phyloP scores from a whole-genome alignment of 2,329 filamentous ascomycete species.

The Curvularia sp. region DNA sequence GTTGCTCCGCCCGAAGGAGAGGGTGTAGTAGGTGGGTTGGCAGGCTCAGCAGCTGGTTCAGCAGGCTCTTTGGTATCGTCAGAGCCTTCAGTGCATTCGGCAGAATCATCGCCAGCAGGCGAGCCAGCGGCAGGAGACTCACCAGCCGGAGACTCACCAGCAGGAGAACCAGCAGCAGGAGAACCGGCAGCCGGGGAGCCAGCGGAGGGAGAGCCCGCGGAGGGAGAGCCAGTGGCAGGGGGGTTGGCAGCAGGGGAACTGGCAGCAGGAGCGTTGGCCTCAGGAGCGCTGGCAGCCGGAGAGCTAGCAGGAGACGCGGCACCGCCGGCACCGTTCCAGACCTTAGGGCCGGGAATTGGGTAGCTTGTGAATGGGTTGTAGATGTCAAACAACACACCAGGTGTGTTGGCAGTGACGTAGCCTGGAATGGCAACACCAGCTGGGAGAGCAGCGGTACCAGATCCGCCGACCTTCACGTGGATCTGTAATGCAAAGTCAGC shows the following conservation, averaged over 20 bases:
- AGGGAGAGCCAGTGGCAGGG: slow-evolving; percentile 11
- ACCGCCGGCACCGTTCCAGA: slow-evolving; percentile 43
- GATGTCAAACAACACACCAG: slow-evolving; percentile 53
- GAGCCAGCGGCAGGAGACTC: too few relatives aligned
- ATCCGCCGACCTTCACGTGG: slow-evolving; percentile 50
- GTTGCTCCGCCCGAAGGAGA: slow-evolving; percentile 30
- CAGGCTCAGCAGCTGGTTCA: background rate
- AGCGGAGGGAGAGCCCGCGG: slow-evolving; percentile 5
- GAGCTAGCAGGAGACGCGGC: slow-evolving; percentile 11
- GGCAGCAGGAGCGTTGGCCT: slow-evolving; percentile 13
- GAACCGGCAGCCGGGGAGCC: background rate
- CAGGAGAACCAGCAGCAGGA: background rate
- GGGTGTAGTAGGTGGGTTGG: slow-evolving; percentile 22
- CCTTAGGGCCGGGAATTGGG: slow-evolving; percentile 42
- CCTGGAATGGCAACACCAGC: slow-evolving; percentile 57
- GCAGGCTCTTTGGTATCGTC: too few relatives aligned
- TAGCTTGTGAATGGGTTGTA: slow-evolving; percentile 49
- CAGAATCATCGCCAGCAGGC: too few relatives aligned
- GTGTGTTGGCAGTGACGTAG: slow-evolving; percentile 49
- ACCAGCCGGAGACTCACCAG: background rate
- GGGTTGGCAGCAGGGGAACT: slow-evolving; percentile 8
- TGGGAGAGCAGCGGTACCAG: slow-evolving; percentile 43
- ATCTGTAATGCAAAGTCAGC: slow-evolving; percentile 22
- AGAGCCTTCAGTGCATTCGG: too few relatives aligned
- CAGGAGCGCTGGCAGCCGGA: background rate